phyloP scores from a whole-genome alignment of 805 yeast genomes.

The Wilhelminamyces savonicus region DNA sequence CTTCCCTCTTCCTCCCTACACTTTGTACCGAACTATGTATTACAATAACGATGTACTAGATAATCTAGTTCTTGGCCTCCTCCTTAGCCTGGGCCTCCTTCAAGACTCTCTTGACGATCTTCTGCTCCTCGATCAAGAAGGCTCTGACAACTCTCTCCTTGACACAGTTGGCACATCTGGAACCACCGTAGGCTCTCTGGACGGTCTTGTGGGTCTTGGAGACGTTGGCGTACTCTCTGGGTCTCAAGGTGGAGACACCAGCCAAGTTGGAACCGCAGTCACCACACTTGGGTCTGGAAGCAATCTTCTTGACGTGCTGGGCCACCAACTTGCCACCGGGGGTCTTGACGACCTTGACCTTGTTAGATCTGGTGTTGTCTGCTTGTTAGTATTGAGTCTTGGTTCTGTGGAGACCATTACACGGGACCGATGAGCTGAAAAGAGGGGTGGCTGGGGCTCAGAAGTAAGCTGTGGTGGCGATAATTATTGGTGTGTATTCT shows the following conservation, averaged over 20 bases:
- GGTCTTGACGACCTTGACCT: conserved; percentile 99
- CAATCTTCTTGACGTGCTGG: conserved; percentile 92
- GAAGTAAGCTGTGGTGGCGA: too few relatives aligned
- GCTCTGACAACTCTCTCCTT: conserved; percentile 99
- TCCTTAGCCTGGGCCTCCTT: conserved; percentile 93
- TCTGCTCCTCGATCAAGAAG: conserved; percentile 99
- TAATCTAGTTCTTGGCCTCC: conserved; percentile 40
- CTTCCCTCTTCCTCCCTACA: too few relatives aligned
- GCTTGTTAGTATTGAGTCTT: conserved; percentile 25
- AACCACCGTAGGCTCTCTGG: conserved; percentile 99
- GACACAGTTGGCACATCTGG: conserved; percentile 96
- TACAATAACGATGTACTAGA: too few relatives aligned
- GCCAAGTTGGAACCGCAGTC: conserved; percentile 78
- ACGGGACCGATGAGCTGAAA: not conserved
- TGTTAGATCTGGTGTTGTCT: conserved; percentile 99
- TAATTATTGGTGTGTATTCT: not conserved
- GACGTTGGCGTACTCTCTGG: conserved; percentile 93
- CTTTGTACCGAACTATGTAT: too few relatives aligned
- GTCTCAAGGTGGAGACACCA: conserved; percentile 93
- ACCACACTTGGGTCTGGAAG: conserved; percentile 85
- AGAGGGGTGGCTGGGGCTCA: not conserved
- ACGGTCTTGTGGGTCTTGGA: conserved; percentile 98
- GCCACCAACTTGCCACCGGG: conserved; percentile 99
- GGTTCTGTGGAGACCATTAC: too few relatives aligned
- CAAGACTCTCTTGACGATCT: conserved; percentile 98